Conservation (phyloP, 2,329 filamentous ascomycete species). For the Aspergillus floridensis region DNA sequence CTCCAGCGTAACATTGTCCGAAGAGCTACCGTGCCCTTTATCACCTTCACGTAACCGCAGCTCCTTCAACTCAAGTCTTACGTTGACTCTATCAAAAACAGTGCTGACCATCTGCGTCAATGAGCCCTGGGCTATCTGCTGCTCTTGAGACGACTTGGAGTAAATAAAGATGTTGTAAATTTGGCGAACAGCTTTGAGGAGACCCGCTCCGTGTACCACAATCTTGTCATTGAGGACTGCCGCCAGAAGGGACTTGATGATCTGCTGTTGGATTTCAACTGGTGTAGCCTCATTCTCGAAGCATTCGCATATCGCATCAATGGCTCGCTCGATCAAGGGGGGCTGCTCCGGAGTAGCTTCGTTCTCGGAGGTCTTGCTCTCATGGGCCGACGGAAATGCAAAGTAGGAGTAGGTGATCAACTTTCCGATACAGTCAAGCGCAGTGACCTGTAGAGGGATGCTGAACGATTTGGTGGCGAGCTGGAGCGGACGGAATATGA, state of each 20-base stretch:
- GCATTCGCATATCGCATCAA: constrained; percentile 98
- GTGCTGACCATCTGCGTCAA: constrained; percentile 98
- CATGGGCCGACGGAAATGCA: constrained; percentile 61
- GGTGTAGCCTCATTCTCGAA: constrained; percentile 96
- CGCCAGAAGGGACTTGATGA: constrained; percentile 92
- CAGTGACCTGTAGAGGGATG: constrained; percentile 79
- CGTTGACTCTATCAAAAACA: constrained; percentile 92
- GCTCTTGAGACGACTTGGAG: constrained; percentile 89
- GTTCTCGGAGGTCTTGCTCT: constrained; percentile 20
- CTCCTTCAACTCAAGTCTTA: constrained; percentile 82
- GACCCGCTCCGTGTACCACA: constrained; percentile 91
- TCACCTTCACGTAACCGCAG: constrained; percentile 55
- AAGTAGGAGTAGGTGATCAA: constrained; percentile 99
- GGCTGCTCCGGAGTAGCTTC: constrained; percentile 45
- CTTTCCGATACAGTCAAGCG: constrained; percentile 97
- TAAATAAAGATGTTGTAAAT: constrained; percentile 99
- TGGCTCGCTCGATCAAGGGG: constrained; percentile 92
- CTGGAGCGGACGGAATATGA: constrained; percentile 87
- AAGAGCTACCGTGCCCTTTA: constrained; percentile 32
- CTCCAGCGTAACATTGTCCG: constrained; percentile 39
- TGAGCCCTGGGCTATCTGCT: constrained; percentile 95
- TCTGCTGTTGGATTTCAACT: constrained; percentile 90
- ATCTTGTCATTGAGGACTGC: constrained; percentile 98
- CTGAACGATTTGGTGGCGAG: constrained; percentile 85
- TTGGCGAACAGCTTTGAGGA: constrained; percentile 93